Evolutionary conservation across 2,329 filamentous ascomycete genomes (phyloP), one percentile per base, ranked within the genome.

Genomic region (Epichloe bromicola): DNA sequence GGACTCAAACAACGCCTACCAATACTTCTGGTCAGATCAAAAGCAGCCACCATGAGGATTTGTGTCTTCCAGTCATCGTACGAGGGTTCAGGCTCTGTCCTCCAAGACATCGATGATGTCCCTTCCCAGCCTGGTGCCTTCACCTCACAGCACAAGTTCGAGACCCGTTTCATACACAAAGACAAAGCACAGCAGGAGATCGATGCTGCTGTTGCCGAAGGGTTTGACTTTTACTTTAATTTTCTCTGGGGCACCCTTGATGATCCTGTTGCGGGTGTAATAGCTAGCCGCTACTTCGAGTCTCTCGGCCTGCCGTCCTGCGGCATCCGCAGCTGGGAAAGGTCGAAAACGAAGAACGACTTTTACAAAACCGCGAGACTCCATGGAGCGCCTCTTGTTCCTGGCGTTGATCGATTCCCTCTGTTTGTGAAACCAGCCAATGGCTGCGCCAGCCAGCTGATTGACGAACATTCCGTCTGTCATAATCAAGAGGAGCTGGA

Each of bases 111-210:
- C 10, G 46, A 48, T 38, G 2, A 19, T 5, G 1, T 6, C 39
- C 7, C 38, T 11, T 42, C 38, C 14, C 46, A 48, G 26, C 38
- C 46, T 14, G 46, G 38, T 10, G 15, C 1, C 5, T 23, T 48
- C 17, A 48, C 46, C 10, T 41, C 46, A 14, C 48, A 49, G 48
- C 48, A 49, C n/a, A 14, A 39, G 11, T 49, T 49, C n/a, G 39
- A 43, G 20, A 12, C 6, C 8, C 48, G 48, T 7, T 43, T 20
- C 26, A 49, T 49, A 23, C 36, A 37, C 30, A 49, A 43, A 20
- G n/a, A 43, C 19, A 49, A 15, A 33, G 48, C 17, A 12, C 20
- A 43, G 33, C 39, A 44, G 37, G 17, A 49, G 17, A 44, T 49
- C 33, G 33, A 43, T 6, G 48, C 20, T 3, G 48, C 48, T 3